These are phyloP conservation scores for Trametes pubescens DNA, from an alignment of 1,284 basidiomycete species.

Conservation along the genomic window DNA sequence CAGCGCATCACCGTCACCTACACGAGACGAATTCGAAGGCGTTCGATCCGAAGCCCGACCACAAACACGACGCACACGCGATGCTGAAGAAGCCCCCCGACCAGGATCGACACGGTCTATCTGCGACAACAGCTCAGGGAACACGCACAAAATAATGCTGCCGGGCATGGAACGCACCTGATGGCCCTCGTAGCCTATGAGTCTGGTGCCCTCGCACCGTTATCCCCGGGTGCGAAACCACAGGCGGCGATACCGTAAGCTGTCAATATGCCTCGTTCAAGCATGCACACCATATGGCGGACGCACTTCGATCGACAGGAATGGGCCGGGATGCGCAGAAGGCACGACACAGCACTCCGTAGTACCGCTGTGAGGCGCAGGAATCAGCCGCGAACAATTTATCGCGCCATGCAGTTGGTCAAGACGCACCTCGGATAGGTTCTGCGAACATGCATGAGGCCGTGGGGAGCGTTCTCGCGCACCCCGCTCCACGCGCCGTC, in stretches of 20 bases:
- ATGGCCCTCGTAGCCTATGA: neutral
- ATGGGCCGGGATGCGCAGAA: neutral
- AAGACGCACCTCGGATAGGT: neutral
- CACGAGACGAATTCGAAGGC: neutral
- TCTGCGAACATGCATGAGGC: neutral
- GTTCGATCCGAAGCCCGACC: conserved; percentile 7
- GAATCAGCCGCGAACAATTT: neutral
- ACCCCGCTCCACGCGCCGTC: conserved; percentile 7
- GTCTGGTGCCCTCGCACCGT: neutral
- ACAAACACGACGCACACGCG: neutral
- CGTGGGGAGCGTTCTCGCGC: neutral
- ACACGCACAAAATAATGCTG: neutral
- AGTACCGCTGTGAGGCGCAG: conserved; percentile 3
- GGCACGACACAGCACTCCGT: neutral
- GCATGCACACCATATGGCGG: neutral
- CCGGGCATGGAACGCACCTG: conserved; percentile 19
- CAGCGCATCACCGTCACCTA: conserved; percentile 1
- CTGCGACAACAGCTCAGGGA: neutral
- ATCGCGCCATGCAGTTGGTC: neutral
- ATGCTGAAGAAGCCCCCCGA: neutral
- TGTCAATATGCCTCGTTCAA: conserved; percentile 11
- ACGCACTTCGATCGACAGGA: conserved; percentile 5
- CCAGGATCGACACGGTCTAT: conserved; percentile 2
- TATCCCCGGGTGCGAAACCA: neutral
- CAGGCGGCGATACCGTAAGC: neutral